Conservation (phyloP, 2,329 filamentous ascomycete genomes). For the Cladophialophora yegresii region DNA sequence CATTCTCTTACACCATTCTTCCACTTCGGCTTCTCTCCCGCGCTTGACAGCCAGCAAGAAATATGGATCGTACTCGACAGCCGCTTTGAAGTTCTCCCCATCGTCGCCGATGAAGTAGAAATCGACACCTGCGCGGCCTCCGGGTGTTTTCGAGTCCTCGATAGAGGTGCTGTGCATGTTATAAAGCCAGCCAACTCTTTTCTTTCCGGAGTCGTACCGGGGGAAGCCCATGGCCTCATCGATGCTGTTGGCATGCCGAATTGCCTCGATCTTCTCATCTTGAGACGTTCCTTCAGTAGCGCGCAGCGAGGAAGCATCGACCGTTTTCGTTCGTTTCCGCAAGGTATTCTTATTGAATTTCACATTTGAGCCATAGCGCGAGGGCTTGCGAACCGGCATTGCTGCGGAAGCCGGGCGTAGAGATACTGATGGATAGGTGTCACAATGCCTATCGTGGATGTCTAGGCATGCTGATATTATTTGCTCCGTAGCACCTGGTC, state of each 20-base stretch:
- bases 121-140: conserved; percentile 86
- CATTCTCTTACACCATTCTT: conserved; percentile 84
- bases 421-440: not conserved
- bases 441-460: not conserved
- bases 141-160: conserved; percentile 77
- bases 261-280: conserved; percentile 89
- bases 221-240: conserved; percentile 95
- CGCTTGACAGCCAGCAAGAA: conserved; percentile 89
- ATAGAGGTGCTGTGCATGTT: conserved; percentile 91
- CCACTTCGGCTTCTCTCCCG: conserved; percentile 86
- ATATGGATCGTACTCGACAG: conserved; percentile 94
- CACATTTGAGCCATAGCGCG: conserved; percentile 65
- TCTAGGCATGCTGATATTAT: not conserved
- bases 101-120: conserved; percentile 96
- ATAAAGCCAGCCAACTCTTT: conserved; percentile 86
- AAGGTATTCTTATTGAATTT: conserved; percentile 47
- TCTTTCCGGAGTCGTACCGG: conserved; percentile 84
- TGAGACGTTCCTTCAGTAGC: conserved; percentile 83
- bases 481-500: not conserved
- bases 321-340: conserved; percentile 64
- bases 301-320: conserved; percentile 72
- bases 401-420: conserved; percentile 29
- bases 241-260: conserved; percentile 78
- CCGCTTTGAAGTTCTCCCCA: conserved; percentile 89
- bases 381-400: conserved; percentile 57